Evolutionary conservation across 257 asterid genomes (phyloP).

Genomic region (Solanum neorickii): DNA sequence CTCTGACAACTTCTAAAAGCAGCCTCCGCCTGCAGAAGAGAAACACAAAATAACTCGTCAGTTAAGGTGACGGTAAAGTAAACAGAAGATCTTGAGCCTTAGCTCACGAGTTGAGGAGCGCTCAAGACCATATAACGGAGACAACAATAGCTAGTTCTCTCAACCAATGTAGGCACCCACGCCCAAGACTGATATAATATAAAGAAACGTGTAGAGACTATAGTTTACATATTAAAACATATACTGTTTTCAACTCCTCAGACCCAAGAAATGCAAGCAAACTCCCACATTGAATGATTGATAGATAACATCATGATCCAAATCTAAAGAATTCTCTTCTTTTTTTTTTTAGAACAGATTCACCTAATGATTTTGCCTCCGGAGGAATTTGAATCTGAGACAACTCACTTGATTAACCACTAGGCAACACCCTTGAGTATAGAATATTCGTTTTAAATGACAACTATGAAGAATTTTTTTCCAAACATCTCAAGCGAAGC

Average conservation of each 20-base stretch:
- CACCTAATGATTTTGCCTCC: not conserved
- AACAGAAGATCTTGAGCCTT: not conserved
- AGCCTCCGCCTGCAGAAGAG: constrained; percentile 15
- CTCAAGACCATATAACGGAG: not conserved
- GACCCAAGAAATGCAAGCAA: not conserved
- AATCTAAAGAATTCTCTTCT: not conserved
- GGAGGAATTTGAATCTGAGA: not conserved
- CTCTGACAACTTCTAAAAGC: constrained; percentile 1
- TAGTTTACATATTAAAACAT: not conserved
- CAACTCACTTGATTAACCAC: not conserved
- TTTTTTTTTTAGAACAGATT: not conserved
- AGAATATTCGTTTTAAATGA: not conserved
- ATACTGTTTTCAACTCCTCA: not conserved
- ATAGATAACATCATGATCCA: not conserved
- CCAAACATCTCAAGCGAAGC: not conserved
- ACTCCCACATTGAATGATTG: not conserved
- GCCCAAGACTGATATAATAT: not conserved
- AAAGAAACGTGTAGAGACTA: not conserved
- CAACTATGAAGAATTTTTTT: not conserved
- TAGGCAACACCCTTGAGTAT: not conserved
- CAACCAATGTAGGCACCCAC: not conserved
- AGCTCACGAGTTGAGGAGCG: not conserved
- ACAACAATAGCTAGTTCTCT: not conserved
- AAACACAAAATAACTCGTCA: not conserved
- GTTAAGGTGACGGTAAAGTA: not conserved